These are phyloP conservation scores for Pyropia yezoensis DNA, from an alignment of 23 red algal genomes.

Conservation along the genomic window DNA sequence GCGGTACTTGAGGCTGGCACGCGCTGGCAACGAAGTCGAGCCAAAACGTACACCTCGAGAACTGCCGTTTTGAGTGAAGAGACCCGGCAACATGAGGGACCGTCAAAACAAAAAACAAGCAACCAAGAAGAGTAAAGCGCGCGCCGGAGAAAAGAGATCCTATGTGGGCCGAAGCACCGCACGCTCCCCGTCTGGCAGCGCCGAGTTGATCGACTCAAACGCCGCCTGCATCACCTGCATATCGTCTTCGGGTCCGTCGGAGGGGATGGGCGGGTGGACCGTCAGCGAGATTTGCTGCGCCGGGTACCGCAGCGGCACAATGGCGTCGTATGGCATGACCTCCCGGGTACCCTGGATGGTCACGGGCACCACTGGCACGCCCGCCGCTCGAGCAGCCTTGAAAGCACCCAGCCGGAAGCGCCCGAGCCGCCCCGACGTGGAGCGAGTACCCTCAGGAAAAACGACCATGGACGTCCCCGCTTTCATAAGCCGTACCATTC, in stretches of 20 bases:
- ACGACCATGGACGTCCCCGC: conserved; percentile 76
- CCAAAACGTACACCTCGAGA: too few relatives aligned
- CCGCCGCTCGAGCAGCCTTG: conserved; percentile 60
- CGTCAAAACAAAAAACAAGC: too few relatives aligned
- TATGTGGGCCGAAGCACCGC: too few relatives aligned
- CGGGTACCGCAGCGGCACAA: conserved; percentile 61
- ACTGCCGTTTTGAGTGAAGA: too few relatives aligned
- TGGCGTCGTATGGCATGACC: conserved; percentile 71
- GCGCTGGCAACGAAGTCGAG: too few relatives aligned
- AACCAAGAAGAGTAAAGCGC: too few relatives aligned
- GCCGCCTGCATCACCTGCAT: conserved; percentile 17
- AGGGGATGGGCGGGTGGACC: conserved; percentile 61
- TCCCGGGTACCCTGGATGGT: conserved; percentile 75
- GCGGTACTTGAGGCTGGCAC: too few relatives aligned
- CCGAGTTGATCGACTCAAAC: conserved; percentile 46
- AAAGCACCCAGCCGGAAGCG: conserved; percentile 76
- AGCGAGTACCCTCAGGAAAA: conserved; percentile 93
- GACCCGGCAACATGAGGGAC: too few relatives aligned
- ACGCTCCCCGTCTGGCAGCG: conserved; percentile 13
- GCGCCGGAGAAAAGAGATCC: too few relatives aligned
- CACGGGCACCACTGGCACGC: conserved; percentile 71
- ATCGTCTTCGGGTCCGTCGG: conserved; percentile 11
- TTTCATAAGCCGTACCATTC: conserved; percentile 47
- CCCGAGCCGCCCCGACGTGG: conserved; percentile 35
- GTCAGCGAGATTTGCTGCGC: conserved; percentile 30